phyloP scores from a whole-genome alignment of 768 basidiomycete genomes.

The Russula foetens region DNA sequence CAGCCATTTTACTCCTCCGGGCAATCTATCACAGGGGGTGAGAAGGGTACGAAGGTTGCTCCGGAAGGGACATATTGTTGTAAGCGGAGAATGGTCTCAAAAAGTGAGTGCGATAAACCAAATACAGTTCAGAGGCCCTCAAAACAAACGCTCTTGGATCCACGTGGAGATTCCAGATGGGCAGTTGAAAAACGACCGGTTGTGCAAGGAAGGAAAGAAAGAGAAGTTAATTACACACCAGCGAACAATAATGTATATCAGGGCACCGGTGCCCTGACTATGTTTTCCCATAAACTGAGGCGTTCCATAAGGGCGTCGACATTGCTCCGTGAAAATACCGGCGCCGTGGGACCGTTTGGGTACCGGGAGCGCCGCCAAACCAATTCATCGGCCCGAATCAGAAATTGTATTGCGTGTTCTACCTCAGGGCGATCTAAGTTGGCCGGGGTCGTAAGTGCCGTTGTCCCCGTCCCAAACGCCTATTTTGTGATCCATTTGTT shows the following conservation, averaged over 20 bases:
- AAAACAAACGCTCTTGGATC: neutral
- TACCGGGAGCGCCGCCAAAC: slow-evolving; percentile 19
- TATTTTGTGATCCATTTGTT: slow-evolving; percentile 3
- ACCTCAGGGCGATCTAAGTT: neutral
- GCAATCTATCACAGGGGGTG: neutral
- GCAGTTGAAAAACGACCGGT: neutral
- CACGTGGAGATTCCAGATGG: neutral
- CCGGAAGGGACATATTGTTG: neutral
- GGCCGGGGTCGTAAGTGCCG: neutral
- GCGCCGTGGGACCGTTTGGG: slow-evolving; percentile 4
- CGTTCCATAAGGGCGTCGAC: slow-evolving; percentile 15
- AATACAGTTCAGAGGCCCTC: neutral
- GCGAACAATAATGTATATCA: neutral
- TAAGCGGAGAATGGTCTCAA: neutral
- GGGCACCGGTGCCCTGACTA: slow-evolving; percentile 15
- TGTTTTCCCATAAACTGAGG: slow-evolving; percentile 19
- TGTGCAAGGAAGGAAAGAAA: neutral
- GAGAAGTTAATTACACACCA: neutral
- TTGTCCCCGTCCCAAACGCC: neutral
- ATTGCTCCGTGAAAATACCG: slow-evolving; percentile 16
- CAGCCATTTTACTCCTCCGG: slow-evolving; percentile 4
- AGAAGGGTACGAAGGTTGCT: neutral
- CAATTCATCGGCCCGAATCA: slow-evolving; percentile 17
- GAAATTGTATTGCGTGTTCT: slow-evolving; percentile 17
- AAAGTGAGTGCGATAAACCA: neutral